These are phyloP conservation scores for Rauvolfia tetraphylla DNA, from an alignment of 257 asterid genomes.

Conservation along the genomic window DNA sequence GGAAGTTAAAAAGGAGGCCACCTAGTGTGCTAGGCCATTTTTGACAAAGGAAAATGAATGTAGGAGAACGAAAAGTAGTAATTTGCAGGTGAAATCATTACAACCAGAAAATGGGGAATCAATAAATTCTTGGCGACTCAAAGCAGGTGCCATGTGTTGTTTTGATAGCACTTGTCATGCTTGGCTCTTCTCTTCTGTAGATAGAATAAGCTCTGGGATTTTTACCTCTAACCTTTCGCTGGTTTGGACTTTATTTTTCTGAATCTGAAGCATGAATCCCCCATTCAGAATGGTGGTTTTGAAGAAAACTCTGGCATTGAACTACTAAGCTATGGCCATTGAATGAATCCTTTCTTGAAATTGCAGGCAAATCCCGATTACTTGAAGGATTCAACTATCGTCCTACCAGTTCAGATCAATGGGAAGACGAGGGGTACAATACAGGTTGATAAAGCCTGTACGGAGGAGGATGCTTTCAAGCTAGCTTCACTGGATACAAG, in stretches of 20 bases:
- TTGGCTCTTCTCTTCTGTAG: neutral
- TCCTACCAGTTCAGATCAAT: constrained; percentile 82
- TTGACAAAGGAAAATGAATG: too few species aligned
- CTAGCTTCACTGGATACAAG: constrained; percentile 70
- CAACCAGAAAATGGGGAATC: neutral
- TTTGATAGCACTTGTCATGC: neutral
- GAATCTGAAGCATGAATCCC: neutral
- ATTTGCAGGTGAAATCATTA: neutral
- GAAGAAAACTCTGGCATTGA: neutral
- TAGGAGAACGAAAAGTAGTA: too few species aligned
- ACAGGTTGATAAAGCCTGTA: constrained; percentile 71
- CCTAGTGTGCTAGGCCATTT: too few species aligned
- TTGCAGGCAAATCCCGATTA: constrained; percentile 73
- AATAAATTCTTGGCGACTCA: neutral
- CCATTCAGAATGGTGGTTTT: neutral
- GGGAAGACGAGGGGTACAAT: constrained; percentile 96
- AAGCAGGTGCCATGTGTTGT: neutral
- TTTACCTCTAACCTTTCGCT: too few species aligned
- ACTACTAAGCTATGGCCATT: neutral
- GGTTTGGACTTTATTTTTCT: too few species aligned
- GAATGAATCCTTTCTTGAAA: neutral
- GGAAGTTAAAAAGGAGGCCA: too few species aligned
- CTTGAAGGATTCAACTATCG: constrained; percentile 61
- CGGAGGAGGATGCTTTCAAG: constrained; percentile 71
- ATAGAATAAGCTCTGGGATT: neutral